Conservation (phyloP, 257 asterid species). For the Solanum sitiens region DNA sequence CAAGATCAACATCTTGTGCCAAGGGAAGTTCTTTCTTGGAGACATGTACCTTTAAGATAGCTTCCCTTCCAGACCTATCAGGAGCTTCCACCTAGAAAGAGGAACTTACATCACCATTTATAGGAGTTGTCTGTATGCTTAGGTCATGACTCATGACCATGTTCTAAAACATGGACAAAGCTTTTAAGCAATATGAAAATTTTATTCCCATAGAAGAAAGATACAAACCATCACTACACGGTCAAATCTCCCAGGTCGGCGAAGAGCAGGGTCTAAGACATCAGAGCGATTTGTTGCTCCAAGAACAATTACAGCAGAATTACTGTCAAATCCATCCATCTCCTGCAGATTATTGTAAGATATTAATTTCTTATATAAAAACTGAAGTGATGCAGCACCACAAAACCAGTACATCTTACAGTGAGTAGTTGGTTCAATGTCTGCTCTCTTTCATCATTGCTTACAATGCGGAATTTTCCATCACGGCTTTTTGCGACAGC, state of each 20-base stretch:
- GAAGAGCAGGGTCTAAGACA: conserved; percentile 96
- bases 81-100: conserved; percentile 86
- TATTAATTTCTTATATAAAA: background rate
- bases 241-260: conserved; percentile 99
- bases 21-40: conserved; percentile 93
- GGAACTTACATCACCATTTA: background rate
- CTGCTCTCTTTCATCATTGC: conserved; percentile 98
- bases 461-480: conserved; percentile 83
- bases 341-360: conserved; percentile 46
- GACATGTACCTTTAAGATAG: conserved; percentile 85
- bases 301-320: conserved; percentile 93
- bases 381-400: background rate
- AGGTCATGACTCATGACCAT: background rate
- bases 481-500: conserved; percentile 99
- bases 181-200: background rate
- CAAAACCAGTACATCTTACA: conserved; percentile 33
- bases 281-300: conserved; percentile 98
- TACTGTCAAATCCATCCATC: conserved; percentile 99
- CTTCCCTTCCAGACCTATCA: conserved; percentile 92
- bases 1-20: conserved; percentile 63
- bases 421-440: conserved; percentile 96
- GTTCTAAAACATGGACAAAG: background rate
- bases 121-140: background rate
- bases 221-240: conserved; percentile 79
- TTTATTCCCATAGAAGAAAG: background rate